phyloP scores from a whole-genome alignment of 2,329 filamentous ascomycete genomes.

The Ophiostoma novo-ulmi region DNA sequence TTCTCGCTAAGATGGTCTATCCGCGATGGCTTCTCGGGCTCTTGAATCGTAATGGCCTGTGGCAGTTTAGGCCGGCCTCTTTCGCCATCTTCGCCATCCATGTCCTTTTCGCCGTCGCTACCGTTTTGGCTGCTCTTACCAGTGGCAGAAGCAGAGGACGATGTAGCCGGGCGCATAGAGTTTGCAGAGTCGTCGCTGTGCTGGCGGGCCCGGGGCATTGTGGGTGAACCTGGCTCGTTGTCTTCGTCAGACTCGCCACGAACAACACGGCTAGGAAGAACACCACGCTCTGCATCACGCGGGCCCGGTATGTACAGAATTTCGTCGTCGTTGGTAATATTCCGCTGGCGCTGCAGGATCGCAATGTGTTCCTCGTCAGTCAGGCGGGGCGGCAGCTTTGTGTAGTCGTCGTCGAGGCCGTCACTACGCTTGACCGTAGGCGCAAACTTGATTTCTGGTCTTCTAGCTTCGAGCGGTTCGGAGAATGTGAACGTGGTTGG shows the following conservation, averaged over 20 bases:
- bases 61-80: constrained; percentile 29
- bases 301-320: constrained; percentile 84
- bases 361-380: constrained; percentile 76
- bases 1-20: constrained; percentile 43
- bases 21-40: constrained; percentile 47
- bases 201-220: constrained; percentile 13
- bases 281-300: constrained; percentile 78
- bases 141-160: constrained; percentile 5
- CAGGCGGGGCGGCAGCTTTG: constrained; percentile 48
- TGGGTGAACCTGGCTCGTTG: constrained; percentile 31
- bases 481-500: constrained; percentile 21
- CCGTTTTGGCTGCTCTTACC: background rate
- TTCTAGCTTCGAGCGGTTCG: constrained; percentile 28
- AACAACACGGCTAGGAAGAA: constrained; percentile 56
- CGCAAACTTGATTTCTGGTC: constrained; percentile 61
- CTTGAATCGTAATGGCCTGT: constrained; percentile 62
- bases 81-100: constrained; percentile 14
- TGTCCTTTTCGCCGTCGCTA: background rate
- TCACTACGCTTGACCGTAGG: constrained; percentile 59
- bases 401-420: constrained; percentile 45
- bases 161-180: constrained; percentile 29
- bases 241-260: constrained; percentile 34
- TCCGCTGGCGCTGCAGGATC: constrained; percentile 78
- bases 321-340: constrained; percentile 60
- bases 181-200: constrained; percentile 32